Conservation (phyloP, 2,329 filamentous ascomycete species). For the Davidsoniella australis region DNA sequence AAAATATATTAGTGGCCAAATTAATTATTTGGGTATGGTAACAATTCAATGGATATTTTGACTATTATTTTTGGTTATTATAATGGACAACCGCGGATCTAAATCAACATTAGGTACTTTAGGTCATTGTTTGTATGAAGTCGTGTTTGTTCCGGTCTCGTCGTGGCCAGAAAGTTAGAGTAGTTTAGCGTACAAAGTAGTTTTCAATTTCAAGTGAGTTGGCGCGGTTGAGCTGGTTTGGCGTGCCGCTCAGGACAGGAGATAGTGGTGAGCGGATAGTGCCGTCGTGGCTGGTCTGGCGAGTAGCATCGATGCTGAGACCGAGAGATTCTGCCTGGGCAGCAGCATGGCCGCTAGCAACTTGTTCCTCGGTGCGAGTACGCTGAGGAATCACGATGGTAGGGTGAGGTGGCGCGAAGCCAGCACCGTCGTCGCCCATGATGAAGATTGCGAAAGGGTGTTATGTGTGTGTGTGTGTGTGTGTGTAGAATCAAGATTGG, state of each 20-base stretch:
- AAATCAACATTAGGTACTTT: too few relatives aligned
- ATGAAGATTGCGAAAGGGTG: not conserved
- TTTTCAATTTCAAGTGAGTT: constrained; percentile 13
- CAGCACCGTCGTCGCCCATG: constrained; percentile 8
- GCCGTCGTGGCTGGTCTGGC: constrained; percentile 4
- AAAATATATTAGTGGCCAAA: too few relatives aligned
- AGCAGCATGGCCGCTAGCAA: constrained; percentile 6
- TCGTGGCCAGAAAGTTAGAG: not conserved
- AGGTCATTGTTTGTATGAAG: not conserved
- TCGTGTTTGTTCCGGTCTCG: not conserved
- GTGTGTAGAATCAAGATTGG: not conserved
- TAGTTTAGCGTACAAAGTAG: constrained; percentile 13
- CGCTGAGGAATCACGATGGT: constrained; percentile 1
- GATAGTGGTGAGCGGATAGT: constrained; percentile 9
- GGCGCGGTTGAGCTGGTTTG: constrained; percentile 9
- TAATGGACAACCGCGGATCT: too few relatives aligned
- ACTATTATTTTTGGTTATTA: too few relatives aligned
- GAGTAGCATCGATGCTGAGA: constrained; percentile 9
- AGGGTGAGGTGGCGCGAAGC: constrained; percentile 5
- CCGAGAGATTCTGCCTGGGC: constrained; percentile 8
- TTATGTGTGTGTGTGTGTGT: not conserved
- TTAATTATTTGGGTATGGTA: too few relatives aligned
- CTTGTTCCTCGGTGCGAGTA: constrained; percentile 6
- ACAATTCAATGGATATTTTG: too few relatives aligned
- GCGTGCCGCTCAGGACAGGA: constrained; percentile 10